Evolutionary conservation across 2,329 filamentous ascomycete genomes (phyloP).

Genomic region (Macrophomina phaseolina): DNA sequence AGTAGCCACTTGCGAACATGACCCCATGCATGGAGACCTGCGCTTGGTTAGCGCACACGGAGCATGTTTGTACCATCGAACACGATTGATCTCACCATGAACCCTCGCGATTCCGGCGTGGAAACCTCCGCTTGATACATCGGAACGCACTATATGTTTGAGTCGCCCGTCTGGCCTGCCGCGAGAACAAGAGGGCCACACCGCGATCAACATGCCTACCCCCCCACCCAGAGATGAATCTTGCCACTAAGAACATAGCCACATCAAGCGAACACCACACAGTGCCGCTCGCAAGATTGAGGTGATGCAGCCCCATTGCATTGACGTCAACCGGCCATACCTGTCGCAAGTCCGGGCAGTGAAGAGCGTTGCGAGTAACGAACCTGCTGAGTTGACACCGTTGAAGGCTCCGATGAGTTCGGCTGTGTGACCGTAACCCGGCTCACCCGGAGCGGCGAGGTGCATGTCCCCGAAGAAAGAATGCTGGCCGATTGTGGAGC

Average conservation of each 20-base stretch:
- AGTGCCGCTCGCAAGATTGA: conserved; percentile 49
- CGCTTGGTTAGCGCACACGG: neutral
- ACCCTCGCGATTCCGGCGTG: conserved; percentile 46
- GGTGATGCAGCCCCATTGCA: conserved; percentile 45
- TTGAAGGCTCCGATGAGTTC: conserved; percentile 53
- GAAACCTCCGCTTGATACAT: conserved; percentile 51
- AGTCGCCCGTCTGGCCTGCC: conserved; percentile 24
- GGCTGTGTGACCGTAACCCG: conserved; percentile 50
- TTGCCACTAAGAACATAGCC: conserved; percentile 49
- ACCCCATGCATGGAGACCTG: conserved; percentile 44
- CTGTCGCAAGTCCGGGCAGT: conserved; percentile 49
- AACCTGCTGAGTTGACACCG: conserved; percentile 53
- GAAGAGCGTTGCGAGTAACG: conserved; percentile 44
- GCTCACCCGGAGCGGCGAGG: conserved; percentile 45
- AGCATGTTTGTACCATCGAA: neutral
- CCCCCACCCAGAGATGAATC: conserved; percentile 49
- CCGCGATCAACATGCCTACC: conserved; percentile 43
- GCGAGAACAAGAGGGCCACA: neutral
- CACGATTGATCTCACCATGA: conserved; percentile 38
- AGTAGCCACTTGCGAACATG: conserved; percentile 51
- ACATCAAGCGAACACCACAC: conserved; percentile 44
- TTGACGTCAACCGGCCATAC: conserved; percentile 46
- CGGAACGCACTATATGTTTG: conserved; percentile 31
- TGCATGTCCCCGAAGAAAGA: conserved; percentile 52
- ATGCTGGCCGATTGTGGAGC: conserved; percentile 54